A percentile compares a stretch with the other conserved stretches of the same genome.
These are phyloP conservation scores for Sambucus nigra DNA, from an alignment of 129 eudicot species.

Conservation along the genomic window DNA sequence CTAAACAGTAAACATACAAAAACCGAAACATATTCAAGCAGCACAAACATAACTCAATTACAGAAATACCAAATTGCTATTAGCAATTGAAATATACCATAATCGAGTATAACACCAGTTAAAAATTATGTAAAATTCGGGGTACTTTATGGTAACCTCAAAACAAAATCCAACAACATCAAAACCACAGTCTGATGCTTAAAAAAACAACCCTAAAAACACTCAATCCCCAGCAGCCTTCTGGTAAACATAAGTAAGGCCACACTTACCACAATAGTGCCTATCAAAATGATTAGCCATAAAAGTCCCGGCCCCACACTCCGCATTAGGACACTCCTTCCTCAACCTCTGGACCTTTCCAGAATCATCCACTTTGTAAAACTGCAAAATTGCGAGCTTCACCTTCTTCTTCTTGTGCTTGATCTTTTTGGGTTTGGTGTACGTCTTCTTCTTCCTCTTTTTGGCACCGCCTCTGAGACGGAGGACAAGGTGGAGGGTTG, in stretches of 20 bases:
- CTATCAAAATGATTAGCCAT: constrained; percentile 27
- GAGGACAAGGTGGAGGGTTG: constrained; percentile 28
- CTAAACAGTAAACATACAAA: too few relatives aligned
- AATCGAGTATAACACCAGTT: too few relatives aligned
- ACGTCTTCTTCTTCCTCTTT: constrained; percentile 26
- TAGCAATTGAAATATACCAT: too few relatives aligned
- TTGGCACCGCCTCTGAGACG: constrained; percentile 25
- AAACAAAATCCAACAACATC: too few relatives aligned
- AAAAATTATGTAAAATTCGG: too few relatives aligned
- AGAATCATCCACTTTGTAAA: constrained; percentile 21
- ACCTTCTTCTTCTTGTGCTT: constrained; percentile 29
- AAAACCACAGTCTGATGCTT: too few relatives aligned
- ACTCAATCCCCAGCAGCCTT: constrained; percentile 11
- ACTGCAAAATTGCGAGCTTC: constrained; percentile 17
- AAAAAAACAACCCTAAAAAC: background rate
- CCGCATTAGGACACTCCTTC: constrained; percentile 22
- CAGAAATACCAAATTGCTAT: too few relatives aligned
- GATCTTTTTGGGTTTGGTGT: constrained; percentile 27
- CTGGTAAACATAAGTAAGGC: constrained; percentile 19
- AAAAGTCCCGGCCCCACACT: constrained; percentile 18
- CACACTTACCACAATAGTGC: constrained; percentile 22
- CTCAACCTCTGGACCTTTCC: constrained; percentile 17
- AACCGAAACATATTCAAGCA: too few relatives aligned
- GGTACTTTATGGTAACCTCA: too few relatives aligned
- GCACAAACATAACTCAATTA: too few relatives aligned